Percentiles rank a stretch among this genome's conserved stretches.
These are phyloP conservation scores for Lipomyces starkeyi DNA, from an alignment of 805 yeast genomes.

Conservation along the genomic window DNA sequence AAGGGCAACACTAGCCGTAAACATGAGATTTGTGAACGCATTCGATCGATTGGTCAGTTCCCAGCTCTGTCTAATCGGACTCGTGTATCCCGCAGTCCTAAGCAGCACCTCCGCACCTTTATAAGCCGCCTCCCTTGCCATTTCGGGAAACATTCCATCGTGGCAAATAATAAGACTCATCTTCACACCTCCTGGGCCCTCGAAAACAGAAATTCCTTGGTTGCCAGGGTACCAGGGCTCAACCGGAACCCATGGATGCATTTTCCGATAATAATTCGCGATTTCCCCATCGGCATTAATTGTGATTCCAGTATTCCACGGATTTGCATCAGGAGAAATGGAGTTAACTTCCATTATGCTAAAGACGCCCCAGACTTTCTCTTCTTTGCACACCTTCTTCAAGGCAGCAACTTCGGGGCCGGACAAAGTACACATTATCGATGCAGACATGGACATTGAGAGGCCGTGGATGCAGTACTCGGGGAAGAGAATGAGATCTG, in stretches of 20 bases:
- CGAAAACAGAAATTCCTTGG: constrained; percentile 13
- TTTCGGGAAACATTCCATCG: constrained; percentile 16
- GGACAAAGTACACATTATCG: constrained; percentile 9
- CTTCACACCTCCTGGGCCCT: constrained; percentile 12
- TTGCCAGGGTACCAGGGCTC: constrained; percentile 16
- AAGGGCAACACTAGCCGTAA: constrained; percentile 10
- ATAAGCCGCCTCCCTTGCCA: constrained; percentile 16
- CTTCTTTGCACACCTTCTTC: constrained; percentile 13
- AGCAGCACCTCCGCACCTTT: constrained; percentile 14
- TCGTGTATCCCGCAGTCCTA: constrained; percentile 13
- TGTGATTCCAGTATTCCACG: constrained; percentile 18
- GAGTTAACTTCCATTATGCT: constrained; percentile 11
- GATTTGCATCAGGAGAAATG: constrained; percentile 7
- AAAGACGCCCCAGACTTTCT: constrained; percentile 14
- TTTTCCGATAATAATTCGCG: constrained; percentile 13
- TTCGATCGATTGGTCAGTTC: constrained; percentile 11
- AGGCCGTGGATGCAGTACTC: constrained; percentile 13
- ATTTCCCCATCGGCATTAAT: constrained; percentile 12
- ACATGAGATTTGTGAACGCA: constrained; percentile 10
- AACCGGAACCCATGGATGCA: constrained; percentile 14
- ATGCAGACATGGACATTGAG: constrained; percentile 8
- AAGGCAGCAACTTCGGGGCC: constrained; percentile 15
- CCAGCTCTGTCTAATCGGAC: constrained; percentile 14
- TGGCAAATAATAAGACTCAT: constrained; percentile 15
- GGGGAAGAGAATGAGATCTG: constrained; percentile 13